Conservation (phyloP, 768 basidiomycete species). For the Podaxis sp. region DNA sequence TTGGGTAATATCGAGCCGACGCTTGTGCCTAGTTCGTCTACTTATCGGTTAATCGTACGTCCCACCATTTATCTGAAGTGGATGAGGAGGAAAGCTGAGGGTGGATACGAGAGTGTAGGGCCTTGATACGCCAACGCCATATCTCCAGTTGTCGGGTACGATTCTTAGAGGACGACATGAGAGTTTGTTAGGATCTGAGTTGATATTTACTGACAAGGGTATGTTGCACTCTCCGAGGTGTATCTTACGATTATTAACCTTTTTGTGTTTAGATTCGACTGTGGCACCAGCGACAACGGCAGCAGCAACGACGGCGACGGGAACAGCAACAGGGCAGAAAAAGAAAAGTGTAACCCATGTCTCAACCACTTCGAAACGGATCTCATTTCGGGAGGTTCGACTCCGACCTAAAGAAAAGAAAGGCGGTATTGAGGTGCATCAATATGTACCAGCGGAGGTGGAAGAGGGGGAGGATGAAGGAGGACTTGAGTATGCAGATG, state of each 20-base stretch:
- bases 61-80: background rate
- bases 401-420: constrained; percentile 40
- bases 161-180: constrained; percentile 72
- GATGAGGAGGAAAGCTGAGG: background rate
- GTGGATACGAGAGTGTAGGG: constrained; percentile 43
- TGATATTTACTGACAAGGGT: constrained; percentile 74
- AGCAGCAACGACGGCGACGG: background rate
- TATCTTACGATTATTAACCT: background rate
- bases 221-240: background rate
- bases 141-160: constrained; percentile 74
- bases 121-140: constrained; percentile 75
- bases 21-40: constrained; percentile 67
- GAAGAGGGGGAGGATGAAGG: background rate
- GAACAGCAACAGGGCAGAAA: constrained; percentile 25
- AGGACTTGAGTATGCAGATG: background rate
- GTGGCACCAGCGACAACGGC: background rate
- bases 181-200: constrained; percentile 68
- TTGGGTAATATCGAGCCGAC: constrained; percentile 72
- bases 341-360: constrained; percentile 56
- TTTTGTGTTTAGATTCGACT: background rate
- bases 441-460: background rate
- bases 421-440: background rate
- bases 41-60: constrained; percentile 76
- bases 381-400: constrained; percentile 73
- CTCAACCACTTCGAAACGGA: constrained; percentile 64